Evolutionary conservation across 176 grass and related monocot genomes (phyloP).

Genomic region (Urochloa ruziziensis): DNA sequence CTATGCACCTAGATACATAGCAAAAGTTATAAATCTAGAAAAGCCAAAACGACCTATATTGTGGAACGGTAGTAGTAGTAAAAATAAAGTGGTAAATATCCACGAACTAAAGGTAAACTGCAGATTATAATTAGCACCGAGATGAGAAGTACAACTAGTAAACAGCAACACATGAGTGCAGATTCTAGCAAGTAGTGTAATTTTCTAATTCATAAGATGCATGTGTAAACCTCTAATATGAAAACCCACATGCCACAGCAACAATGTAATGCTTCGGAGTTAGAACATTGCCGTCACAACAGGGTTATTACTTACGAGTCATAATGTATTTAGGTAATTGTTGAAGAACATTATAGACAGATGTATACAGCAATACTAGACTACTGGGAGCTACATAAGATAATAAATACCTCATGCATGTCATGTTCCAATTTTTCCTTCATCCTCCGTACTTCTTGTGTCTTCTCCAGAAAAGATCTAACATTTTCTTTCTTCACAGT

Average conservation of each 20-base stretch:
- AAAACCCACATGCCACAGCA: background rate
- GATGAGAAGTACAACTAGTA: background rate
- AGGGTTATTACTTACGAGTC: background rate
- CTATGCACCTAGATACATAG: too few relatives aligned
- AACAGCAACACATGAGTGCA: background rate
- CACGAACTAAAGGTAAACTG: background rate
- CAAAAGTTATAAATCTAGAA: too few relatives aligned
- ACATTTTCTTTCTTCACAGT: slow-evolving; percentile 52
- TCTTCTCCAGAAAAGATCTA: slow-evolving; percentile 59
- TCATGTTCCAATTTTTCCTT: slow-evolving; percentile 55
- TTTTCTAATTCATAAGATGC: background rate
- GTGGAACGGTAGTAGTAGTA: too few relatives aligned
- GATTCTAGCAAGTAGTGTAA: background rate
- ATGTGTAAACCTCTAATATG: background rate
- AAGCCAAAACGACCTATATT: too few relatives aligned
- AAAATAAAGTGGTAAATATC: background rate
- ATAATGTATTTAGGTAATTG: background rate
- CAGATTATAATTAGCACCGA: background rate
- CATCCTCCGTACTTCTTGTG: slow-evolving; percentile 45
- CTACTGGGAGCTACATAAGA: slow-evolving; percentile 5
- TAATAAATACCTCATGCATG: slow-evolving; percentile 50
- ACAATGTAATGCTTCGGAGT: background rate
- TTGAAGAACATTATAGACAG: background rate
- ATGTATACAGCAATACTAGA: background rate
- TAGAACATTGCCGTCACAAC: background rate